Percentiles rank a stretch among this genome's conserved stretches.
phyloP scores from a whole-genome alignment of 257 asterid species.

The Salvia miltiorrhiza region DNA sequence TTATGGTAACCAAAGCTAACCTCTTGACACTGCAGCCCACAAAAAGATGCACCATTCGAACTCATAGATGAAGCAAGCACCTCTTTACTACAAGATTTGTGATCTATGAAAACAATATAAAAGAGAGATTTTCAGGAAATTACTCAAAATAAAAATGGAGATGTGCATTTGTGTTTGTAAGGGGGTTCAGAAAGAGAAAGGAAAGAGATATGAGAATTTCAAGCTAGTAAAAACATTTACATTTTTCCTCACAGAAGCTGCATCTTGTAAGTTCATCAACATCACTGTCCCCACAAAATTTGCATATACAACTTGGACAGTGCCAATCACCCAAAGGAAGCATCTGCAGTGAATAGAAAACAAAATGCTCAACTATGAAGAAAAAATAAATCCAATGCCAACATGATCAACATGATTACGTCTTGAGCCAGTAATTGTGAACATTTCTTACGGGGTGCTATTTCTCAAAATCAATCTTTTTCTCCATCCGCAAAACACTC shows the following conservation, averaged over 20 bases:
- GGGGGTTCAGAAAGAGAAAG: not conserved
- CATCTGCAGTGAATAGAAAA: slow-evolving; percentile 39
- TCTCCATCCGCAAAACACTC: not conserved
- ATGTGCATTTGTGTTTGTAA: not conserved
- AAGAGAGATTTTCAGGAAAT: slow-evolving; percentile 16
- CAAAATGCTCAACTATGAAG: slow-evolving; percentile 13
- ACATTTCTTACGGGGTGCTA: not conserved
- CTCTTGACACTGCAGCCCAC: slow-evolving; percentile 85
- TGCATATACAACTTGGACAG: slow-evolving; percentile 83
- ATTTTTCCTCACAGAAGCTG: slow-evolving; percentile 74
- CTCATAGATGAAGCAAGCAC: slow-evolving; percentile 35
- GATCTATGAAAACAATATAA: slow-evolving; percentile 47
- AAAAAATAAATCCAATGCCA: slow-evolving; percentile 8
- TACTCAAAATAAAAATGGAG: not conserved
- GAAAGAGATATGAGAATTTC: slow-evolving; percentile 7
- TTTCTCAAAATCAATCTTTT: not conserved
- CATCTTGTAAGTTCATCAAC: slow-evolving; percentile 51
- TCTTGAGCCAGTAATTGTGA: not conserved
- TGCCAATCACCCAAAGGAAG: slow-evolving; percentile 96
- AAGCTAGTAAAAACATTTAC: slow-evolving; percentile 38
- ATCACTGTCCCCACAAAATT: slow-evolving; percentile 55
- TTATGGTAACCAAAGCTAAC: slow-evolving; percentile 32
- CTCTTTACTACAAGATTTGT: slow-evolving; percentile 57
- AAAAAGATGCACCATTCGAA: slow-evolving; percentile 51
- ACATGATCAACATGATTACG: not conserved